These are phyloP conservation scores for Xylaria curta DNA, from an alignment of 495 filamentous ascomycete genomes.

Conservation along the genomic window DNA sequence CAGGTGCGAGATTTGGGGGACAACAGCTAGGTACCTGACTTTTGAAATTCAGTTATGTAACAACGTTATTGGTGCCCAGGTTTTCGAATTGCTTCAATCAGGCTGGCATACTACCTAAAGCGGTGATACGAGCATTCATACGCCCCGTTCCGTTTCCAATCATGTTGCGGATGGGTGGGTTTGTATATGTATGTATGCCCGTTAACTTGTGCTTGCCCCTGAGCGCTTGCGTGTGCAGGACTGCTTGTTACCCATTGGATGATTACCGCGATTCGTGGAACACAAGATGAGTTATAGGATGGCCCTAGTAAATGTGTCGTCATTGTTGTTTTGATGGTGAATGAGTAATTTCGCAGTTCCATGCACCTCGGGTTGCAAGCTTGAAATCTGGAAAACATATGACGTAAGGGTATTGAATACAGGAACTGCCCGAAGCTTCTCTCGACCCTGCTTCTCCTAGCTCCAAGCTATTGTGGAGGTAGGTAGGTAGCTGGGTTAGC, in stretches of 20 bases:
- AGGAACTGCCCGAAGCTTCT: background rate
- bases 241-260: background rate
- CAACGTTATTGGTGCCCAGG: background rate
- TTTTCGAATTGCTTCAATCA: background rate
- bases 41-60: background rate
- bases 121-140: background rate
- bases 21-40: background rate
- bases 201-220: background rate
- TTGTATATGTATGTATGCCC: constrained; percentile 1
- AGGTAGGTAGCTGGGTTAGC: background rate
- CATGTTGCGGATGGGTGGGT: constrained; percentile 2
- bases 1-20: background rate
- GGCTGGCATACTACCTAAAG: background rate
- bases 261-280: background rate
- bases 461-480: background rate
- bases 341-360: background rate
- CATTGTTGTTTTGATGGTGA: background rate
- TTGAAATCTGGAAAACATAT: background rate
- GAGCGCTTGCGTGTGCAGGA: background rate
- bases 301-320: background rate
- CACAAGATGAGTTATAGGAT: background rate
- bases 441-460: background rate
- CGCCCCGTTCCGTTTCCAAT: constrained; percentile 1
- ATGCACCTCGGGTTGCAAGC: background rate
- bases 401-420: background rate